Evolutionary conservation across 495 filamentous ascomycete species (phyloP).

Genomic region (Trypethelium eluteriae): DNA sequence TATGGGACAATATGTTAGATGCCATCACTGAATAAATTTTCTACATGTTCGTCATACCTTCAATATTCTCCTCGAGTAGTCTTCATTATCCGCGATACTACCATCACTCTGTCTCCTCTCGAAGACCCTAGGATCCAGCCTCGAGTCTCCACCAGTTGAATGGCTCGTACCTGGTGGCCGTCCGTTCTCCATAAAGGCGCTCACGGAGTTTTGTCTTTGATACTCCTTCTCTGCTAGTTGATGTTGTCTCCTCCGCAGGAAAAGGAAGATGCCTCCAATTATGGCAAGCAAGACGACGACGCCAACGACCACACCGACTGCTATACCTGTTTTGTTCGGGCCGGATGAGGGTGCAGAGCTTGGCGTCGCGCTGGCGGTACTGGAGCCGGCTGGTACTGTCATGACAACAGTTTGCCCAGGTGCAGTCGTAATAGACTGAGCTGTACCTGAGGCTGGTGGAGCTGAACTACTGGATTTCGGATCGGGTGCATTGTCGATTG

Average conservation of each 20-base stretch:
- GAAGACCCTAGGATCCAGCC: conserved; percentile 81
- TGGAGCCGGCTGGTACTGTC: conserved; percentile 18
- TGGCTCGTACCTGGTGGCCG: conserved; percentile 51
- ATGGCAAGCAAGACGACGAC: conserved; percentile 61
- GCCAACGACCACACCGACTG: conserved; percentile 80
- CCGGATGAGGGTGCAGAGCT: conserved; percentile 18
- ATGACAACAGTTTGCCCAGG: conserved; percentile 21
- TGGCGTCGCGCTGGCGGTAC: conserved; percentile 17
- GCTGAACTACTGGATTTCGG: conserved; percentile 19
- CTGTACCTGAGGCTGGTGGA: conserved; percentile 18
- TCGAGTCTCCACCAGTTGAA: conserved; percentile 64
- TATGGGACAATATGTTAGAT: conserved; percentile 4
- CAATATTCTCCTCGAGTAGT: conserved; percentile 92
- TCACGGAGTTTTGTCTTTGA: conserved; percentile 62
- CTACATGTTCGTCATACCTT: conserved; percentile 53
- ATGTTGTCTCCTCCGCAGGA: conserved; percentile 64
- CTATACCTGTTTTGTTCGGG: conserved; percentile 67
- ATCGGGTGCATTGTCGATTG: conserved; percentile 21
- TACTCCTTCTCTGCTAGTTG: conserved; percentile 72
- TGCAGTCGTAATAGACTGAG: conserved; percentile 20
- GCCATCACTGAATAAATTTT: neutral
- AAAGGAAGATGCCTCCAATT: conserved; percentile 63
- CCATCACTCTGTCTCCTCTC: conserved; percentile 87
- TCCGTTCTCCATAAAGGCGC: conserved; percentile 48
- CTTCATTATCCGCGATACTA: conserved; percentile 95